Percentiles rank a stretch among this genome's conserved stretches.
These are phyloP conservation scores for Cryptomeria japonica DNA, from an alignment of 75 land plant species.

Conservation along the genomic window DNA sequence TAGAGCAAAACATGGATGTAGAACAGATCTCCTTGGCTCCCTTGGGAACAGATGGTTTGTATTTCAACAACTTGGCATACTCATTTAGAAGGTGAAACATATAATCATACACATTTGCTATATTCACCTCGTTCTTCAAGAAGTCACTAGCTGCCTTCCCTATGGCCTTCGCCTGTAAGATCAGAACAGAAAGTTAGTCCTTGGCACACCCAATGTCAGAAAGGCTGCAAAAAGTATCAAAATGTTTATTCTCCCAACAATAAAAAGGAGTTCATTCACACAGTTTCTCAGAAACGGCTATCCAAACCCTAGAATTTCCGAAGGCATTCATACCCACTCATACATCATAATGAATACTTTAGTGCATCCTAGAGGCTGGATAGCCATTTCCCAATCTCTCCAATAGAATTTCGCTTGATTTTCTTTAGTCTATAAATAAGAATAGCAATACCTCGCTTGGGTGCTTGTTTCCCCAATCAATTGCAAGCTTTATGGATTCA, in stretches of 20 bases:
- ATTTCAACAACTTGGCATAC: conserved; percentile 55
- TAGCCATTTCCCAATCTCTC: too few relatives aligned
- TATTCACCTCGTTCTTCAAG: conserved; percentile 49
- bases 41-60: conserved; percentile 42
- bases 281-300: not conserved
- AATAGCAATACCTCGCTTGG: conserved; percentile 23
- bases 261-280: not conserved
- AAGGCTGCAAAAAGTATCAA: too few relatives aligned
- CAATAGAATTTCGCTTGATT: not conserved
- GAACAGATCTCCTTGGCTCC: conserved; percentile 33
- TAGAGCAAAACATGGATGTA: conserved; percentile 45
- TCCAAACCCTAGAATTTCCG: too few relatives aligned
- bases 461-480: conserved; percentile 69
- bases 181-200: not conserved
- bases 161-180: conserved; percentile 31
- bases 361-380: too few relatives aligned
- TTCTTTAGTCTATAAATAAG: not conserved
- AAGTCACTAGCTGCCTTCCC: conserved; percentile 47
- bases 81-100: conserved; percentile 69
- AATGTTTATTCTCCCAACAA: too few relatives aligned
- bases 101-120: conserved; percentile 71
- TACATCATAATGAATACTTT: too few relatives aligned
- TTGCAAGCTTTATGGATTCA: conserved; percentile 51
- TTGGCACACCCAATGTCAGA: too few relatives aligned
- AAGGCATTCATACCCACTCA: too few relatives aligned